These are phyloP conservation scores for Penstemon newberryi DNA, from an alignment of 257 asterid genomes.

Conservation along the genomic window DNA sequence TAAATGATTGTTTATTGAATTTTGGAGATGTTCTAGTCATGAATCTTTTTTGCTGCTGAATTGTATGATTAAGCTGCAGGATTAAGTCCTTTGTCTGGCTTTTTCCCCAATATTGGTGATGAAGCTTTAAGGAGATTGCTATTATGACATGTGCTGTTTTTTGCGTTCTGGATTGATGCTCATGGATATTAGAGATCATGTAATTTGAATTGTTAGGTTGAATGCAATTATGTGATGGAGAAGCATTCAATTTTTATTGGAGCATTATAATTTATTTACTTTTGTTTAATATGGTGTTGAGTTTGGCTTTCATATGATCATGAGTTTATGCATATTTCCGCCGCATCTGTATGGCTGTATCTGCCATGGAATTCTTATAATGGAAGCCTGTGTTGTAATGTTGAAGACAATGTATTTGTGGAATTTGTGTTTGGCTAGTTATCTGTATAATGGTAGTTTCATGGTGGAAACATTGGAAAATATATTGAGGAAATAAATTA, in stretches of 20 bases:
- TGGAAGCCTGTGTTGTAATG: neutral
- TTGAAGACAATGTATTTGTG: neutral
- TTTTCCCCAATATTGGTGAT: neutral
- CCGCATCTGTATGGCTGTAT: neutral
- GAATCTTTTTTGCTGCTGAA: neutral
- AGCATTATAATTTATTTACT: neutral
- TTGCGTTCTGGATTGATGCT: conserved; percentile 16
- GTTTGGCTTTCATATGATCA: neutral
- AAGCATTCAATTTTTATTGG: conserved; percentile 12
- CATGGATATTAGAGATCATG: neutral
- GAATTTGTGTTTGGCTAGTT: neutral
- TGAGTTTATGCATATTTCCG: neutral
- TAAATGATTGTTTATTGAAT: neutral
- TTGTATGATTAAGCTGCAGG: neutral
- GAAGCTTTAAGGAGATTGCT: neutral
- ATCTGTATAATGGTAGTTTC: neutral
- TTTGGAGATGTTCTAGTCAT: neutral
- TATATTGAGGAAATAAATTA: neutral
- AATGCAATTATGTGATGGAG: conserved; percentile 9
- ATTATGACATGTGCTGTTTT: neutral
- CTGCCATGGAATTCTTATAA: neutral
- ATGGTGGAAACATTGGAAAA: neutral
- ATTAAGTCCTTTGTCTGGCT: too few relatives aligned
- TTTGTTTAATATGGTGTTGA: neutral
- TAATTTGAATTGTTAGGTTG: conserved; percentile 13